Base-by-base conservation (phyloP, 140 eudicot species). In the Stevia rebaudiana region DNA sequence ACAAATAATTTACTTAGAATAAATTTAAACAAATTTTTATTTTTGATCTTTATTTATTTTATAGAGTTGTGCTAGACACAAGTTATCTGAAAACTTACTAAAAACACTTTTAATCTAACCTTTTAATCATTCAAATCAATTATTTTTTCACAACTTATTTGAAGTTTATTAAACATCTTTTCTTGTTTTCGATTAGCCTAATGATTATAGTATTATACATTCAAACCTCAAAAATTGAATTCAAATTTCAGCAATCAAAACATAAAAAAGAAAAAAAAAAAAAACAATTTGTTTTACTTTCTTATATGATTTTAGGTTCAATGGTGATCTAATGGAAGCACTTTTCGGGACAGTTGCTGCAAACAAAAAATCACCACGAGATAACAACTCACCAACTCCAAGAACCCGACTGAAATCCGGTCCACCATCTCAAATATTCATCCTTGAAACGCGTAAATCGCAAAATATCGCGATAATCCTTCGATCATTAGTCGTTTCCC, bases 251-350 rank as follows among this genome's bases (percentile, higher is more conserved):
- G 55, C 25, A 8, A 37, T 42, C 16, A 58, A 19, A 35, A 63
- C 17, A 22, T 17, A 33, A 44, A 24, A 28, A 23, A n/a, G 3
- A 23, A 8, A 33, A 23, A 6, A 28, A 23, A n/a, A 6, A 23
- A 8, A 33, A 23, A 6, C 8, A 37, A 58, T 12, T 37, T 12
- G 52, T 33, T 18, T 33, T 21, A 60, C 37, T 57, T 63, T 63
- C 46, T 25, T 10, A 21, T 61, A 65, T 48, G 50, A 57, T 63
- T 63, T 28, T 80, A 90, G 97, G 81, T 81, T 87, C 50, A 74
- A 87, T 70, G 96, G 77, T 62, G 96, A 82, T 63, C 86, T 87
- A 43, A 91, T 91, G 98, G 96, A 91, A 84, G 98, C 98, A 3
- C 85, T 91, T 8, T 91, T 91, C 37, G 96, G 98, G 28, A 76